A percentile compares a stretch with the other conserved stretches of the same genome.
Evolutionary conservation across 2,329 filamentous ascomycete genomes (phyloP).

Genomic region (Trichoderma breve): DNA sequence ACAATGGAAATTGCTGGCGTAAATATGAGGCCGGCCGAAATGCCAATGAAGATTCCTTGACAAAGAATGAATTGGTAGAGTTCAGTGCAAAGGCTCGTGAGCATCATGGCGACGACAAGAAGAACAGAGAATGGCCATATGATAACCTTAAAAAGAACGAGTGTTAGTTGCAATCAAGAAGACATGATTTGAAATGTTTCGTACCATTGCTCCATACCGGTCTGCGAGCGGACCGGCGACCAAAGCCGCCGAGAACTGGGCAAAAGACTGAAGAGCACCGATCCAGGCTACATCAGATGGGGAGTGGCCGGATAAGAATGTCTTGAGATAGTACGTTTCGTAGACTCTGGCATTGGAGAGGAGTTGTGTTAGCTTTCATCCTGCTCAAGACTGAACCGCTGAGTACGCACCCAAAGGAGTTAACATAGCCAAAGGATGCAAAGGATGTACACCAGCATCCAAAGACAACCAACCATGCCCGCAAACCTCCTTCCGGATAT

Average conservation of each 20-base stretch:
- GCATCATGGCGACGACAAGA: constrained; percentile 10
- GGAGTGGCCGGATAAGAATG: neutral
- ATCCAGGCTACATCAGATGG: constrained; percentile 12
- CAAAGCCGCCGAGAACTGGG: constrained; percentile 1
- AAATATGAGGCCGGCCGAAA: constrained; percentile 6
- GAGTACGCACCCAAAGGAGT: constrained; percentile 4
- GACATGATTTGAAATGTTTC: neutral
- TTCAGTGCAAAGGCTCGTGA: constrained; percentile 7
- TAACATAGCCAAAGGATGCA: constrained; percentile 2
- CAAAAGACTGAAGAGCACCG: neutral
- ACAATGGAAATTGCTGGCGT: neutral
- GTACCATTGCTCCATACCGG: constrained; percentile 8
- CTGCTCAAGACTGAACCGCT: neutral
- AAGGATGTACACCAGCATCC: constrained; percentile 10
- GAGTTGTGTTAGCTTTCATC: neutral
- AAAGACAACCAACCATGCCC: constrained; percentile 8
- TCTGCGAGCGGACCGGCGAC: constrained; percentile 1
- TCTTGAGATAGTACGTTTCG: constrained; percentile 6
- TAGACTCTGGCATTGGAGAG: neutral
- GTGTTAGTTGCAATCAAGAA: neutral
- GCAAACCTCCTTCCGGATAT: neutral
- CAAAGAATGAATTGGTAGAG: constrained; percentile 10
- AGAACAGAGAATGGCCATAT: constrained; percentile 4
- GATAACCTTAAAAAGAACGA: neutral
- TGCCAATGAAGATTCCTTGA: constrained; percentile 7